Percentiles rank a stretch among this genome's conserved stretches.
These are phyloP conservation scores for Cordyceps farinosa DNA, from an alignment of 2,329 filamentous ascomycete species.

Conservation along the genomic window DNA sequence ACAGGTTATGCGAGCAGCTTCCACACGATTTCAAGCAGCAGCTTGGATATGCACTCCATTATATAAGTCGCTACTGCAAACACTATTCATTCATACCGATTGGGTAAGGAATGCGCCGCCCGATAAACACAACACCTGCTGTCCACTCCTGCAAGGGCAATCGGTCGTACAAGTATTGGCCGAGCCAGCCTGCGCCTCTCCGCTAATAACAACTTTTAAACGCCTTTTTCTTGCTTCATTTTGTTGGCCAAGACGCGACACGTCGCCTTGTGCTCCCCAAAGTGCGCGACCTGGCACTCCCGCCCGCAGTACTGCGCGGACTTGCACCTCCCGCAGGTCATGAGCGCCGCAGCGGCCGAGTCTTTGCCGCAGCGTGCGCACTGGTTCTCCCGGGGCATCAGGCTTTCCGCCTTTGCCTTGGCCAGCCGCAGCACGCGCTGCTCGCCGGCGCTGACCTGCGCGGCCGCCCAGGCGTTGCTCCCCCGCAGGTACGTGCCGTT, in stretches of 20 bases:
- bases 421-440: slow-evolving; percentile 33
- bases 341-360: slow-evolving; percentile 27
- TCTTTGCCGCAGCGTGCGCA: slow-evolving; percentile 30
- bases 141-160: too few relatives aligned
- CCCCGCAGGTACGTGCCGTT: slow-evolving; percentile 30
- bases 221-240: background rate
- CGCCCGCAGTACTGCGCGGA: slow-evolving; percentile 30
- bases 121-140: too few relatives aligned
- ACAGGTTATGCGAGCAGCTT: too few relatives aligned
- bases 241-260: slow-evolving; percentile 20
- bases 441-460: slow-evolving; percentile 26
- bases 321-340: slow-evolving; percentile 32
- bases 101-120: too few relatives aligned
- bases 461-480: slow-evolving; percentile 35
- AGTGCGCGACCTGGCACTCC: slow-evolving; percentile 32
- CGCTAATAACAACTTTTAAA: too few relatives aligned
- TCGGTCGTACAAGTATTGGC: too few relatives aligned
- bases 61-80: too few relatives aligned
- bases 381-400: slow-evolving; percentile 23
- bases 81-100: too few relatives aligned
- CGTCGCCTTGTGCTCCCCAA: slow-evolving; percentile 29
- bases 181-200: too few relatives aligned
- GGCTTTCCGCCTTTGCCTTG: slow-evolving; percentile 30
- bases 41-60: too few relatives aligned
- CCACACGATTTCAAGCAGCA: too few relatives aligned